Percentiles rank a stretch among this genome's conserved stretches.
Conservation (phyloP, 2,329 filamentous ascomycete species). For the Teratosphaeria zuluensis region DNA sequence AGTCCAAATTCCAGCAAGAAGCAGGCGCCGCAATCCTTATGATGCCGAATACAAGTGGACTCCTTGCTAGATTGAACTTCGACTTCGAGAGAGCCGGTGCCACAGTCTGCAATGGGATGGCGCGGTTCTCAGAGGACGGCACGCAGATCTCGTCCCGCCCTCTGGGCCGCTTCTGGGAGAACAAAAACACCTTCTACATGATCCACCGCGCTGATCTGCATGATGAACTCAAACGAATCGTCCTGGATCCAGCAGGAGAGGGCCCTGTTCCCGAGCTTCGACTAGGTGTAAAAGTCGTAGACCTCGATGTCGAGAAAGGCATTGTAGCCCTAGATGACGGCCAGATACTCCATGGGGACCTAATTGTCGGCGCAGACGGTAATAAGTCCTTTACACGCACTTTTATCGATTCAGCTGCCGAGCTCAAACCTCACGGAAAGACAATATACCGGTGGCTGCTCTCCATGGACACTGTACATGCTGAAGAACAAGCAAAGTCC, state of each 20-base stretch:
- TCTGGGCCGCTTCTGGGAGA: not conserved
- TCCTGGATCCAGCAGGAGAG: conserved; percentile 11
- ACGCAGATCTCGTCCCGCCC: not conserved
- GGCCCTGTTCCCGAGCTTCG: conserved; percentile 17
- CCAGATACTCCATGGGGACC: conserved; percentile 15
- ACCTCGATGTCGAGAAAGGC: conserved; percentile 15
- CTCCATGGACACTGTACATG: not conserved
- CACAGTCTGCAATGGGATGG: not conserved
- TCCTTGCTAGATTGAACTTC: conserved; percentile 10
- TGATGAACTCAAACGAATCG: conserved; percentile 17
- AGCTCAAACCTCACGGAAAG: not conserved
- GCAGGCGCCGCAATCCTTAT: conserved; percentile 22
- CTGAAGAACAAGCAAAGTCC: not conserved
- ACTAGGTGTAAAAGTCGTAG: conserved; percentile 14
- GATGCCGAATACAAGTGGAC: conserved; percentile 13
- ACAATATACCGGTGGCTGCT: not conserved
- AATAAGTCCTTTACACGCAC: conserved; percentile 18
- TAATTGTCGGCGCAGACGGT: conserved; percentile 26
- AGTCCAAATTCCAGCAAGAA: conserved; percentile 18
- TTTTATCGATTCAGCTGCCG: not conserved
- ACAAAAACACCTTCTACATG: conserved; percentile 3
- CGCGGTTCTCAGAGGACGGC: not conserved
- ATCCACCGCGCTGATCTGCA: conserved; percentile 24
- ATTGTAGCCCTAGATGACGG: conserved; percentile 19
- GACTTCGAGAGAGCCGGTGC: not conserved